phyloP scores from a whole-genome alignment of 2,329 filamentous ascomycete species.

The Rutstroemia sp. region DNA sequence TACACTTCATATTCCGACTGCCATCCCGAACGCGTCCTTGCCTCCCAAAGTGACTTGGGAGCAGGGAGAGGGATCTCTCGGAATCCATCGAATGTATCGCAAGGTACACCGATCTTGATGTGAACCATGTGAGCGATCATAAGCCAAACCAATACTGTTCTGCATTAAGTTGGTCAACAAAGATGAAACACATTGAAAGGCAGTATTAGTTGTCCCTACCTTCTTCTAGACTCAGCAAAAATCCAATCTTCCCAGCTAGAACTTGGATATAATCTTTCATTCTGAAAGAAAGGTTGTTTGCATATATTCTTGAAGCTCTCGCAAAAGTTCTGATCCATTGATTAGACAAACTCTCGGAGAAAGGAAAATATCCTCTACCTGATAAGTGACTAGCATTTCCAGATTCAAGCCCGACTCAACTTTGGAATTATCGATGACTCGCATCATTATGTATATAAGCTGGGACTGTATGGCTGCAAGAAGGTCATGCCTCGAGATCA shows the following conservation, averaged over 20 bases:
- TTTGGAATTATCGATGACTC: slow-evolving; percentile 11
- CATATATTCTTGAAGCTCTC: slow-evolving; percentile 5
- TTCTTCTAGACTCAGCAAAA: slow-evolving; percentile 16
- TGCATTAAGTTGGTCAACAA: neutral
- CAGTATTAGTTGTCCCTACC: too few species aligned
- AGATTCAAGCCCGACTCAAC: slow-evolving; percentile 1
- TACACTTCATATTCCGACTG: slow-evolving; percentile 5
- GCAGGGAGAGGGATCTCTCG: slow-evolving; percentile 3
- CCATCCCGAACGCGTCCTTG: slow-evolving; percentile 5
- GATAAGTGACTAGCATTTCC: slow-evolving; percentile 8
- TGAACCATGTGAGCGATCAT: neutral
- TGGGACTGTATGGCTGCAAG: slow-evolving; percentile 16
- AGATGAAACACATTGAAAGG: too few species aligned
- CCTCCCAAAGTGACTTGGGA: slow-evolving; percentile 11
- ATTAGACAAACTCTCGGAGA: neutral
- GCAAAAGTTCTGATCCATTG: neutral
- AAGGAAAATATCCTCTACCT: neutral
- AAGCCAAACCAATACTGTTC: slow-evolving; percentile 6
- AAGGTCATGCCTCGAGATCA: neutral
- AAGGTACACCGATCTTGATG: slow-evolving; percentile 2
- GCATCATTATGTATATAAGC: slow-evolving; percentile 19
- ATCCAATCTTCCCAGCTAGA: slow-evolving; percentile 22
- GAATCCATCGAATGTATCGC: neutral
- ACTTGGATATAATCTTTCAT: slow-evolving; percentile 9
- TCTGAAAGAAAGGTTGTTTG: neutral